A percentile compares a stretch with the other conserved stretches of the same genome.
Conservation (phyloP, 805 yeast genomes). For the Teunomyces tritomae region DNA sequence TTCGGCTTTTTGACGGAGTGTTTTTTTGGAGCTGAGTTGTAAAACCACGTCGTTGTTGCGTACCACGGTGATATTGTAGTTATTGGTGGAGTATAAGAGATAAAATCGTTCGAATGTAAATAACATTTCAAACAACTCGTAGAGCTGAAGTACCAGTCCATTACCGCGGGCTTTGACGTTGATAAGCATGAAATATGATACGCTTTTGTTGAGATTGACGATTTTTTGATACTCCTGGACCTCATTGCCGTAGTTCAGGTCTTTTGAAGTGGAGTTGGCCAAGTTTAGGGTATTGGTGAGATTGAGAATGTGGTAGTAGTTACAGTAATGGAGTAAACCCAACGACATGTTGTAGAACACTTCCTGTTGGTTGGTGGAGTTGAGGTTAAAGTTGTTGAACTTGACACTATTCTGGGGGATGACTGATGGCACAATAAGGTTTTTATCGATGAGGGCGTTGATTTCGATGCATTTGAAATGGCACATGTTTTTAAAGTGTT, state of each 20-base stretch:
- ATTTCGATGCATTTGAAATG: slow-evolving; percentile 30
- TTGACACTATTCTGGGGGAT: slow-evolving; percentile 10
- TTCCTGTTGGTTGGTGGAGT: slow-evolving; percentile 21
- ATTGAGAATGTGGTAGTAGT: slow-evolving; percentile 29
- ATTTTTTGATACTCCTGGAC: slow-evolving; percentile 32
- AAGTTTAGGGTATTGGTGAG: slow-evolving; percentile 22
- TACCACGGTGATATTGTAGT: slow-evolving; percentile 11
- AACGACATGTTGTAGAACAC: slow-evolving; percentile 31
- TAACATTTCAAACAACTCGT: slow-evolving; percentile 31
- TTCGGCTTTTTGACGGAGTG: slow-evolving; percentile 5
- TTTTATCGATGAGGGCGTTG: slow-evolving; percentile 20
- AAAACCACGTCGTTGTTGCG: slow-evolving; percentile 13
- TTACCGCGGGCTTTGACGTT: slow-evolving; percentile 22
- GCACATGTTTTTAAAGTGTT: slow-evolving; percentile 22
- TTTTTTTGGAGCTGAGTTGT: slow-evolving; percentile 8
- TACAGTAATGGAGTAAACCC: slow-evolving; percentile 25
- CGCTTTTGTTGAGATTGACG: slow-evolving; percentile 24
- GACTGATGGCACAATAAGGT: slow-evolving; percentile 17
- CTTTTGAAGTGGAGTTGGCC: slow-evolving; percentile 3
- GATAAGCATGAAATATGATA: slow-evolving; percentile 31
- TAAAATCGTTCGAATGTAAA: slow-evolving; percentile 26
- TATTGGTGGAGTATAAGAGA: slow-evolving; percentile 13
- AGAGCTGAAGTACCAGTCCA: slow-evolving; percentile 18
- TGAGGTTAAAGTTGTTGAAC: slow-evolving; percentile 8
- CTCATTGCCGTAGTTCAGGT: slow-evolving; percentile 17